phyloP scores from a whole-genome alignment of 371 early-diverging fungal genomes.

The Conidiobolus incongruus region DNA sequence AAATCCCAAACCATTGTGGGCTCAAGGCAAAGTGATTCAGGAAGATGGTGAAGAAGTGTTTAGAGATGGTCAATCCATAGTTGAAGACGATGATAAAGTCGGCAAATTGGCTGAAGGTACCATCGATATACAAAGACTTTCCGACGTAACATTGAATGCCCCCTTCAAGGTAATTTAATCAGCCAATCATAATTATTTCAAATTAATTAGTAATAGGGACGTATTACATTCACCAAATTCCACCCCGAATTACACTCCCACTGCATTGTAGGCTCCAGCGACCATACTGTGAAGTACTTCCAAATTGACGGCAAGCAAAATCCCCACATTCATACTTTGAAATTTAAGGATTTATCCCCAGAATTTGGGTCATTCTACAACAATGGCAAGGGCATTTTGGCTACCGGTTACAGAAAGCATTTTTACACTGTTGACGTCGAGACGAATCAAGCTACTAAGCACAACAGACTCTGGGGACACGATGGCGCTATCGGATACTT shows the following conservation, averaged over 20 bases:
- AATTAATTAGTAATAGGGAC: neutral
- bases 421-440: constrained; percentile 77
- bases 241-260: neutral
- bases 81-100: constrained; percentile 66
- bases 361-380: constrained; percentile 45
- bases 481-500: neutral
- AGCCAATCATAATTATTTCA: neutral
- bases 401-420: constrained; percentile 43
- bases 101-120: too few species aligned
- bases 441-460: constrained; percentile 16
- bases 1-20: neutral
- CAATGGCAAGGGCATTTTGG: constrained; percentile 44
- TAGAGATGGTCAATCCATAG: constrained; percentile 52
- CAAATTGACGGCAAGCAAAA: constrained; percentile 79
- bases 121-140: constrained; percentile 59
- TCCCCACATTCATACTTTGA: constrained; percentile 61
- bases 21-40: constrained; percentile 5
- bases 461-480: neutral
- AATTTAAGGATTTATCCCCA: constrained; percentile 61
- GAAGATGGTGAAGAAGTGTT: constrained; percentile 21
- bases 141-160: constrained; percentile 51
- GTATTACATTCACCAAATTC: neutral
- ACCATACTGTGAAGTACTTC: too few species aligned
- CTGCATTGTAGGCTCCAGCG: too few species aligned
- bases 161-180: constrained; percentile 41